Evolutionary conservation across 1,284 basidiomycete genomes (phyloP), one percentile per base, ranked within the genome.

Genomic region (Psilocybe mexicana): DNA sequence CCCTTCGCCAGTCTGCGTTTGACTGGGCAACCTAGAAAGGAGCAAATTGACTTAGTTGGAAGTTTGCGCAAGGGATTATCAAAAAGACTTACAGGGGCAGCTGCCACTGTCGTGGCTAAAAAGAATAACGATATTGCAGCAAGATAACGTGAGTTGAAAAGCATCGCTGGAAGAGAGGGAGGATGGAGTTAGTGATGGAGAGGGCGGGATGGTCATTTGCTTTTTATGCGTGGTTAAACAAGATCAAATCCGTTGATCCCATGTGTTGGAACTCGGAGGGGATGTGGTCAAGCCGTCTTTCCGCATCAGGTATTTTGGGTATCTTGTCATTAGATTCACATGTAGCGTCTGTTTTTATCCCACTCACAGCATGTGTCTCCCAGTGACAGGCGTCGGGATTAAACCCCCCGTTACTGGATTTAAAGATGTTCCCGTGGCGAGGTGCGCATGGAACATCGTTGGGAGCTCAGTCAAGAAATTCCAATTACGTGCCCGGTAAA

Each of bases 261-360:
- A 63, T 68, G 64, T 61, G 63, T 65, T 64, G 54, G 67, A 60
- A 68, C 61, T 68, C 67, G 65, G 66, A 59, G 62, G 60, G 58
- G 58, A 63, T 59, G 64, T 56, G 67, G 67, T 70, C 69, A 65
- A 71, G 71, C 72, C 70, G 70, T 66, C 65, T 69, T 70, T 63
- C 72, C 72, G 69, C 67, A 71, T 74, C 65, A 59, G 66, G 70
- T 58, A 67, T 63, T 62, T 63, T 61, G 62, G 63, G 65, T 62
- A 66, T 52, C 67, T 60, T 67, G 66, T 63, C 64, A 67, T 59
- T 46, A 35, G 55, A 56, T 65, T 65, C 65, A 62, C 66, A 66
- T 65, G 65, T 54, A 61, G 52, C 55, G 49, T 61, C 59, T 62
- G 63, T 57, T 64, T 63, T 62, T 63, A 58, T 59, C 58, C 59